Conservation (phyloP, 768 basidiomycete species). For the Auriscalpium vulgare region DNA sequence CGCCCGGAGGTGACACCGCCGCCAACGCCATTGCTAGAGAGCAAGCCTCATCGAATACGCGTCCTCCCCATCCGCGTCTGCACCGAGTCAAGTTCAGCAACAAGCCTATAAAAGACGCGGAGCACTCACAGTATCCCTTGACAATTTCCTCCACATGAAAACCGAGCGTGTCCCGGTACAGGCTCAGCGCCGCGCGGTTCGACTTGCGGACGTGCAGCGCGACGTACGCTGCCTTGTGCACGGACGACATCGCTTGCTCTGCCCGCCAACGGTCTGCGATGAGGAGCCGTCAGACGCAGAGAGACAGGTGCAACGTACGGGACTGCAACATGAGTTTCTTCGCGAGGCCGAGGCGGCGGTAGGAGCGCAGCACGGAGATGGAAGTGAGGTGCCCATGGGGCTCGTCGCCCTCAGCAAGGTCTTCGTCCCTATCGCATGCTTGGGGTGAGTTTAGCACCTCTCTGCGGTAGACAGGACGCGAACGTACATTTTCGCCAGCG, state of each 20-base stretch:
- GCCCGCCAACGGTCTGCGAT: not conserved
- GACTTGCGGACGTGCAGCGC: conserved; percentile 91
- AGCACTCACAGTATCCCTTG: conserved; percentile 69
- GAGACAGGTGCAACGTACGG: conserved; percentile 44
- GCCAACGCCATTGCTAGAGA: conserved; percentile 27
- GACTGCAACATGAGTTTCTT: conserved; percentile 92
- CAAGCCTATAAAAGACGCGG: no score
- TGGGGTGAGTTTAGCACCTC: not conserved
- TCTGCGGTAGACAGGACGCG: not conserved
- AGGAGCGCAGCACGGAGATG: conserved; percentile 87
- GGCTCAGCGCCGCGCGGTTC: conserved; percentile 83
- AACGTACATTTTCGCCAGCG: conserved; percentile 84
- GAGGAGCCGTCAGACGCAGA: no score
- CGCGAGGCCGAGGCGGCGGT: conserved; percentile 85
- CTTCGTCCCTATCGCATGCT: conserved; percentile 48
- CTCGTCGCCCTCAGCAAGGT: conserved; percentile 47
- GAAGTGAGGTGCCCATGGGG: conserved; percentile 93
- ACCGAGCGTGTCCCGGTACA: conserved; percentile 86
- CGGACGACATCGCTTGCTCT: conserved; percentile 84
- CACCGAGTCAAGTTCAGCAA: not conserved
- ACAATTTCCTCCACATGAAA: conserved; percentile 84
- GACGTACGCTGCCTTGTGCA: conserved; percentile 81
- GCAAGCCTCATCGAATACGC: conserved; percentile 82
- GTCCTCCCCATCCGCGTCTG: conserved; percentile 91
- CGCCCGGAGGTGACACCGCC: not conserved